Evolutionary conservation across 1,284 basidiomycete genomes (phyloP).

Genomic region (Boletus albobrunnescens): DNA sequence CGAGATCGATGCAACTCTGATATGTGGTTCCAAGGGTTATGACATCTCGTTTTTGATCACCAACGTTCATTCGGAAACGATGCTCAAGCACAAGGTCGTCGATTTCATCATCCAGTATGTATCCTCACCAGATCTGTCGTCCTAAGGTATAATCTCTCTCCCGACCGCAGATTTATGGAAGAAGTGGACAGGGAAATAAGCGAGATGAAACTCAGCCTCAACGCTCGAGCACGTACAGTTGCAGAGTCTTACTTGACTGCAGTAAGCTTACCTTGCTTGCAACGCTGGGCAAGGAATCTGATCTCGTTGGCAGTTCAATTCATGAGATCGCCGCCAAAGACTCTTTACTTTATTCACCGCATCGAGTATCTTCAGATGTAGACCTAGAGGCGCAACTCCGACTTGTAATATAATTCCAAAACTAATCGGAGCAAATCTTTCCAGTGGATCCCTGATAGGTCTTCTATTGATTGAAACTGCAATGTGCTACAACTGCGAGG

Average conservation of each 20-base stretch:
- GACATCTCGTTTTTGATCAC: constrained; percentile 99
- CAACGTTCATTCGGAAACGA: constrained; percentile 93
- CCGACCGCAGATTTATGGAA: constrained; percentile 82
- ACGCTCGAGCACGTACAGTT: constrained; percentile 94
- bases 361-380: constrained; percentile 18
- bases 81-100: constrained; percentile 99
- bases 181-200: constrained; percentile 93
- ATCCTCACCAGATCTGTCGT: constrained; percentile 1
- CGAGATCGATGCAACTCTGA: constrained; percentile 4
- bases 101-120: constrained; percentile 97
- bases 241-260: constrained; percentile 86
- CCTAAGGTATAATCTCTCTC: background rate
- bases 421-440: constrained; percentile 1
- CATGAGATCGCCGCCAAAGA: constrained; percentile 12
- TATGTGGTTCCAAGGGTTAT: constrained; percentile 66
- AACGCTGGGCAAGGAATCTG: background rate
- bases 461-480: too few relatives aligned
- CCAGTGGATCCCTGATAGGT: too few relatives aligned
- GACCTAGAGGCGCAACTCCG: constrained; percentile 12
- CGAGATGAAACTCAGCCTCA: constrained; percentile 88
- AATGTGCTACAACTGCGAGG: constrained; percentile 22
- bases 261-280: constrained; percentile 41
- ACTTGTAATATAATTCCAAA: constrained; percentile 15
- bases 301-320: constrained; percentile 19
- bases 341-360: constrained; percentile 10